Percentiles rank a stretch among this genome's conserved stretches.
phyloP scores from a whole-genome alignment of 805 yeast species.

The Saccharomycopsis guyanensis region DNA sequence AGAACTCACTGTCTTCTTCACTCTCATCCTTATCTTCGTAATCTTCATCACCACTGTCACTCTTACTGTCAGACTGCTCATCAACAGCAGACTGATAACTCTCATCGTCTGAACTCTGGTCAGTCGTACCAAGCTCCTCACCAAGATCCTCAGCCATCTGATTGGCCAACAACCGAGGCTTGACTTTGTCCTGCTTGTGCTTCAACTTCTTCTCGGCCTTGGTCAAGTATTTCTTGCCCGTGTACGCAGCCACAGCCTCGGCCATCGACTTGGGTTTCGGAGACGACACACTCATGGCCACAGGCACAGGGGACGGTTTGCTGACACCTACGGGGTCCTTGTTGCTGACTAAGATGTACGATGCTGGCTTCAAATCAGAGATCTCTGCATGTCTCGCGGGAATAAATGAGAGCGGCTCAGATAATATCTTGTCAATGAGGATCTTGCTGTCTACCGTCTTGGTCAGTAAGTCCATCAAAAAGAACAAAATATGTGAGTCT shows the following conservation, averaged over 20 bases:
- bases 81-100: slow-evolving; percentile 28
- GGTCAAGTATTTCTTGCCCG: slow-evolving; percentile 46
- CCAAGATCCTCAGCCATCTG: slow-evolving; percentile 26
- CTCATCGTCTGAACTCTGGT: slow-evolving; percentile 24
- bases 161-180: slow-evolving; percentile 6
- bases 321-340: background rate
- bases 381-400: slow-evolving; percentile 17
- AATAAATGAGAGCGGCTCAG: slow-evolving; percentile 12
- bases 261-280: slow-evolving; percentile 37
- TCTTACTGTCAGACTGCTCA: slow-evolving; percentile 23
- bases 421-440: slow-evolving; percentile 15
- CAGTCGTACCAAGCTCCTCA: slow-evolving; percentile 29
- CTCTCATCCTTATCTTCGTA: slow-evolving; percentile 15
- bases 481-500: no score
- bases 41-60: slow-evolving; percentile 6
- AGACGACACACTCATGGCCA: background rate
- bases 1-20: slow-evolving; percentile 9
- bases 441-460: slow-evolving; percentile 5
- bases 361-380: slow-evolving; percentile 13
- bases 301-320: background rate
- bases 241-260: slow-evolving; percentile 51
- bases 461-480: background rate
- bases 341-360: slow-evolving; percentile 12
- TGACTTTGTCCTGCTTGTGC: slow-evolving; percentile 23
- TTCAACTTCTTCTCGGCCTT: slow-evolving; percentile 35